phyloP scores from a whole-genome alignment of 306 rosid genomes.

The Glycyrrhiza uralensis region DNA sequence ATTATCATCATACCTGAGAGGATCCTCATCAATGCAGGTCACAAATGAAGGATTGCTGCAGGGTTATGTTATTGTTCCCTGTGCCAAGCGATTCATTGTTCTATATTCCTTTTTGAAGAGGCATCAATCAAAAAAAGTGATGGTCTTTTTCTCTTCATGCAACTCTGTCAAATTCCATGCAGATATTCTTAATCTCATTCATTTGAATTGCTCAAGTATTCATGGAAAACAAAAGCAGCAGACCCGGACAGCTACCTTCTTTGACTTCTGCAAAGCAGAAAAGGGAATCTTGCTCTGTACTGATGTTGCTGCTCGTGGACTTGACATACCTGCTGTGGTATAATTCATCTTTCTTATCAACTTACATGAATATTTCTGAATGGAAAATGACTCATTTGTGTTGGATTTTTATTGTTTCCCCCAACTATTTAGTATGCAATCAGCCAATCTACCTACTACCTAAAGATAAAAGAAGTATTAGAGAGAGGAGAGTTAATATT shows the following conservation, averaged over 20 bases:
- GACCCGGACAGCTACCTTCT: conserved; percentile 71
- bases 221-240: conserved; percentile 96
- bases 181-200: conserved; percentile 69
- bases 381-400: not conserved
- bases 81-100: conserved; percentile 76
- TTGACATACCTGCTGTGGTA: conserved; percentile 91
- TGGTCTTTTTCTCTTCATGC: conserved; percentile 97
- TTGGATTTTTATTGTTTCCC: not conserved
- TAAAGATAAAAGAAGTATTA: not conserved
- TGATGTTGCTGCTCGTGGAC: conserved; percentile 97
- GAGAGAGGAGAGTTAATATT: not conserved
- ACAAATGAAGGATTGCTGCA: conserved; percentile 96
- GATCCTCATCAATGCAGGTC: conserved; percentile 46
- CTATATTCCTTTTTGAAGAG: conserved; percentile 82
- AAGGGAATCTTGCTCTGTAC: conserved; percentile 89
- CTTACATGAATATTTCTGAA: not conserved
- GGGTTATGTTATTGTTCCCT: conserved; percentile 88
- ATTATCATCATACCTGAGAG: conserved; percentile 19
- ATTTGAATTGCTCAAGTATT: conserved; percentile 65
- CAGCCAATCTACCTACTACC: not conserved
- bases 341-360: conserved; percentile 1
- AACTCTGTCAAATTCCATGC: conserved; percentile 86
- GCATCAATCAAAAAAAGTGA: conserved; percentile 72
- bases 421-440: not conserved
- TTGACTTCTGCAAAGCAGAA: conserved; percentile 78